Evolutionary conservation across 2,329 filamentous ascomycete genomes (phyloP).

Genomic region (Pestalotiopsis sp.): DNA sequence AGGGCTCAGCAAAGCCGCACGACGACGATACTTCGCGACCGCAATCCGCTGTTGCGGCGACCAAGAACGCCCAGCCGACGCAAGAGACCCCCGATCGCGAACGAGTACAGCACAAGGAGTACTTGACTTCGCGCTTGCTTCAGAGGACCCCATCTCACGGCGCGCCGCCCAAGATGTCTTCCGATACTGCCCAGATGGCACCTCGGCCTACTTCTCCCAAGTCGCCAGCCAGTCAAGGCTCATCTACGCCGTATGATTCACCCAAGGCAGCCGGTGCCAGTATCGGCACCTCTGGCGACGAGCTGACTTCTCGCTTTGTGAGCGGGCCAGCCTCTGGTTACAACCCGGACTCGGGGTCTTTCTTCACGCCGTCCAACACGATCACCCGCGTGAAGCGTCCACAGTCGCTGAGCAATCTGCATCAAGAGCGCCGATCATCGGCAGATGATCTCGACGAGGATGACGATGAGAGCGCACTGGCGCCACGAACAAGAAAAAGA

Average conservation of each 20-base stretch:
- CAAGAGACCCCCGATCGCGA: slow-evolving; percentile 40
- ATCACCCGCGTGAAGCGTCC: slow-evolving; percentile 40
- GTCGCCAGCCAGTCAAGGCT: slow-evolving; percentile 39
- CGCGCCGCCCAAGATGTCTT: slow-evolving; percentile 67
- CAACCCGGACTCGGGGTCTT: slow-evolving; percentile 52
- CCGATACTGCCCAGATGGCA: slow-evolving; percentile 56
- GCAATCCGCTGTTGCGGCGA: slow-evolving; percentile 29
- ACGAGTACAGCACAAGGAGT: slow-evolving; percentile 59
- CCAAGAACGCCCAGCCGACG: slow-evolving; percentile 17
- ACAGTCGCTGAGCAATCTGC: slow-evolving; percentile 43
- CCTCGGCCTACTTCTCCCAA: slow-evolving; percentile 36
- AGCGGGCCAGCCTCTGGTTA: slow-evolving; percentile 51
- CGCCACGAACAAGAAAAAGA: slow-evolving; percentile 44
- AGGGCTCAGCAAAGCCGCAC: slow-evolving; percentile 44
- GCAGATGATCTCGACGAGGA: slow-evolving; percentile 39
- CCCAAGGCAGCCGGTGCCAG: slow-evolving; percentile 23
- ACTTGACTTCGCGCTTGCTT: slow-evolving; percentile 69
- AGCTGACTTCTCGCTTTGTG: slow-evolving; percentile 64
- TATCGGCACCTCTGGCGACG: slow-evolving; percentile 30
- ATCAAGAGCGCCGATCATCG: slow-evolving; percentile 29
- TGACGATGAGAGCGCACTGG: slow-evolving; percentile 47
- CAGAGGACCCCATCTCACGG: slow-evolving; percentile 65
- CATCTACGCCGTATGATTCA: slow-evolving; percentile 40
- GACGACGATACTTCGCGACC: slow-evolving; percentile 34
- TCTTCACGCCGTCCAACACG: slow-evolving; percentile 43